Base-by-base conservation (phyloP, 2,329 filamentous ascomycete genomes). In the Trichophyton schoenleinii region DNA sequence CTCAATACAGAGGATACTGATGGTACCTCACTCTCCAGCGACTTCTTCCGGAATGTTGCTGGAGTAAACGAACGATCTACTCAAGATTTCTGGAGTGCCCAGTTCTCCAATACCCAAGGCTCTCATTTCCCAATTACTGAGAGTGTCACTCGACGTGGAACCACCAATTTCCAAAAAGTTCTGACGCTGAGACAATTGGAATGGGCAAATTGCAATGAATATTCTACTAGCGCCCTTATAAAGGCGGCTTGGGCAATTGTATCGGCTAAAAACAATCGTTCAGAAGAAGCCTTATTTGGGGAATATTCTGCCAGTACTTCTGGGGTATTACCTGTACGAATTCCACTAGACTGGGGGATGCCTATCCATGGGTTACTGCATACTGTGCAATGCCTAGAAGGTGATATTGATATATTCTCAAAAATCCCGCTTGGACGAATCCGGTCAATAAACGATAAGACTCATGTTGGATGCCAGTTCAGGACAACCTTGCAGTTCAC, bases 331-430 rank as follows among this genome's bases (percentile, higher is more conserved):
- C 75, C 75, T 1, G 66, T 73, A 13, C 67, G 74, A 3, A 57
- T 75, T 5, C 65, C 64, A 31, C 60, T 74, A 2, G 61, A 73
- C 60, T 64, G 28, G n/a, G 41, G 18, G 3, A 7, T 7, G 6
- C 31, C 49, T 11, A 7, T 58, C 18, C 18, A 49, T 22, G 15
- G 46, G 5, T 57, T 60, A n/a, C 71, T 86, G 3, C 75, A 79
- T 57, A 69, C 72, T 1, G 75, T 86, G 3, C 82, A 85, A 44
- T 71, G 79, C 22, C 76, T 79, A 61, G 79, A 77, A 0, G 73
- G 81, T 0, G 71, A 75, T 4, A 77, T 81, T 60, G 81, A 84
- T 78, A 83, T 83, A 64, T 82, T 80, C 20, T 79, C 79, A 52
- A 79, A 78, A 1, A 77, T 84, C 8, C 72, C 74, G 3, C 73